Base-by-base conservation (phyloP, 2,329 filamentous ascomycete genomes). In the Ustilaginoidea virens region DNA sequence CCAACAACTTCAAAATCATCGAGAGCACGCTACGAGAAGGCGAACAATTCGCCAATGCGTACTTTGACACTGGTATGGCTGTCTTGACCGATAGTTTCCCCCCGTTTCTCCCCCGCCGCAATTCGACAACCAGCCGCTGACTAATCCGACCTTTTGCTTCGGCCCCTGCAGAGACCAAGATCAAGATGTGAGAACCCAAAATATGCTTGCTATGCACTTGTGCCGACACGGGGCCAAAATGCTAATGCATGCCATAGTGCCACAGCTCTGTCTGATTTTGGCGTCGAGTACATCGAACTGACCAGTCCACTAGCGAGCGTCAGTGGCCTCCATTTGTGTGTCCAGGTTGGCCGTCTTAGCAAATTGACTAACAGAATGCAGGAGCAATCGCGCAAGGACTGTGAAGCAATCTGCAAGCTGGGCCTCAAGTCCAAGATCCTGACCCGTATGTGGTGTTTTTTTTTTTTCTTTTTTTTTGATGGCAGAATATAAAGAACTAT, bases 401-500 rank as follows among this genome's bases (percentile, higher is more conserved):
- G 83, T 56, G 78, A 90, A 60, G 75, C 76, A 33, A 93, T 94
- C 49, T 92, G 82, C 78, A 83, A 86, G 67, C 78, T 94, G 30
- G 85, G 85, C 39, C 72, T 94, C 55, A 86, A 83, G 41, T 36
- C 49, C 36, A 52, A 52, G 44, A 49, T 53, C 4, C 18, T 38
- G 19, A 38, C 36, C 12, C 36, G 33, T 37, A 21, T 12, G 35
- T n/a, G n/a, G n/a, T n/a, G n/a, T n/a, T n/a, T n/a, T n/a, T n/a
- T n/a, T n/a, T n/a, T n/a, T n/a, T n/a, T n/a, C n/a, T n/a, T n/a
- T n/a, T n/a, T n/a, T n/a, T n/a, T n/a, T n/a, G n/a, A n/a, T n/a
- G n/a, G n/a, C n/a, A n/a, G n/a, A n/a, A n/a, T n/a, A n/a, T n/a
- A n/a, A n/a, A n/a, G n/a, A n/a, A n/a, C n/a, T n/a, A n/a, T n/a